Evolutionary conservation across 164 flowering plant genomes (phyloP), one percentile per base, ranked within the genome.

Genomic region (Aristolochia fimbriata): DNA sequence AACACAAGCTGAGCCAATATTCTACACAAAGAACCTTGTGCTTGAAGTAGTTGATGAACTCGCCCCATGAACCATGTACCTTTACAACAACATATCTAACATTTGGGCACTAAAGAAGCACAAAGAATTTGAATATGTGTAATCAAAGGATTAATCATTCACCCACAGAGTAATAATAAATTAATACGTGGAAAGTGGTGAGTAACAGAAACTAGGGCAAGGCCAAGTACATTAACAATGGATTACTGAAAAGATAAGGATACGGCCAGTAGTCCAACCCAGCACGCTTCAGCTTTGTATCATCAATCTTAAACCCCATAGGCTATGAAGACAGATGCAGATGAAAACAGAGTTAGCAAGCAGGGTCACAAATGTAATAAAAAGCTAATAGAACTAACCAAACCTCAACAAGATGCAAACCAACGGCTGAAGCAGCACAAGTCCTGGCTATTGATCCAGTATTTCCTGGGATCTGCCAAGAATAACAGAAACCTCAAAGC

Each of bases 251-350:
- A 47, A 60, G 23, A 60, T 37, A 47, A 60, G 93, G 98, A 89
- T 92, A 92, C 98, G 93, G 96, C 96, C 98, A 89, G 56, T 89
- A 92, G 71, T 92, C 96, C 71, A 92, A 67, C 55, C 98, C 96
- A 62, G 98, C 98, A 62, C 98, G 96, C 80, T 89, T 89, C 47
- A 92, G 65, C 69, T 92, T 92, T 57, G 91, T 25, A 74, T 87
- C 89, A 68, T 87, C 96, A 51, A 92, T 77, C 71, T 77, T 77
- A 77, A 87, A 92, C 57, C 98, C 98, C 69, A 92, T 61, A 46
- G 98, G 96, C 98, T 92, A 78, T 57, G 25, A 54, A 27, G 33
- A 49, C 25, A 41, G 22, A 15, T 6, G 15, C 15, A 52, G n/a
- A 21, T 2, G 7, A 15, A 21, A 23, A 0, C 41, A 62, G 23